Evolutionary conservation across 139 green algal species (phyloP).

Genomic region (Tetradesmus lagerheimii): DNA sequence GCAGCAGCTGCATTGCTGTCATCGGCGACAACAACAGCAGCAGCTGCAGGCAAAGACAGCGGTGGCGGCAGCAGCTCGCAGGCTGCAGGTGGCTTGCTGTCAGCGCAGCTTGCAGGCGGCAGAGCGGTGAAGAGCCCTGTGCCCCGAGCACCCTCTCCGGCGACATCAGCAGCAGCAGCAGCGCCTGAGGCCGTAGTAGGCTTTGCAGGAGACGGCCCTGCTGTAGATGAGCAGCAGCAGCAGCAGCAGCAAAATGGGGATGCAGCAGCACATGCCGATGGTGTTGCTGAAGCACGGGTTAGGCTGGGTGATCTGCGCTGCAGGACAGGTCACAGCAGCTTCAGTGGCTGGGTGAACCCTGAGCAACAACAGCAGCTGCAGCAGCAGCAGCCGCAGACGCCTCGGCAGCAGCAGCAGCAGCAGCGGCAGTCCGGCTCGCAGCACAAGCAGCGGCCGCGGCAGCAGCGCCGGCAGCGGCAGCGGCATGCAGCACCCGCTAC

Average conservation of each 20-base stretch:
- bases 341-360: background rate
- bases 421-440: background rate
- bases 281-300: background rate
- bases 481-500: background rate
- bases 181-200: background rate
- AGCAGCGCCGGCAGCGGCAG: slow-evolving; percentile 30
- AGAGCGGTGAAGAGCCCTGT: background rate
- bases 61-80: background rate
- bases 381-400: background rate
- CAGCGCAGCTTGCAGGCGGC: background rate
- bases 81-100: background rate
- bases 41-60: background rate
- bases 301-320: background rate
- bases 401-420: slow-evolving; percentile 10
- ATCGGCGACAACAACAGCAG: background rate
- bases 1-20: background rate
- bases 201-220: background rate
- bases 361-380: slow-evolving; percentile 10
- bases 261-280: background rate
- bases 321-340: background rate
- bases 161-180: background rate
- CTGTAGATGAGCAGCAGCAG: slow-evolving; percentile 17
- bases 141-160: background rate
- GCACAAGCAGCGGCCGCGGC: background rate
- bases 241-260: slow-evolving; percentile 10